These are phyloP conservation scores for Colletotrichum brevisporum DNA, from an alignment of 2,329 filamentous ascomycete species.

Conservation along the genomic window DNA sequence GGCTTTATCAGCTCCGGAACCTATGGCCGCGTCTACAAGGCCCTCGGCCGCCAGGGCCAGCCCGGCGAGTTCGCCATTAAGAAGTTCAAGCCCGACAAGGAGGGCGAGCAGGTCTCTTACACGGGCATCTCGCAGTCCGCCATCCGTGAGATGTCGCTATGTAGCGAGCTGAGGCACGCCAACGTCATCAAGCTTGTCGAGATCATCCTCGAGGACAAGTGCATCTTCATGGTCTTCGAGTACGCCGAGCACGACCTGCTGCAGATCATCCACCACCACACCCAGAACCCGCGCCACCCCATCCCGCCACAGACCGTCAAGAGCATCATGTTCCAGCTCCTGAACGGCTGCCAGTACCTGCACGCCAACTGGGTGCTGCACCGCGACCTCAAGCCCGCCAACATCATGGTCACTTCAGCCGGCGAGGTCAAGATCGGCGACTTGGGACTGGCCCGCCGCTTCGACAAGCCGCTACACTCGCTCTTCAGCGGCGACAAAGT, in stretches of 20 bases:
- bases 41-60: slow-evolving; percentile 80
- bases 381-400: slow-evolving; percentile 96
- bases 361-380: slow-evolving; percentile 98
- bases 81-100: slow-evolving; percentile 99
- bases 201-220: slow-evolving; percentile 98
- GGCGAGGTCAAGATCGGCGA: slow-evolving; percentile 97
- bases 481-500: slow-evolving; percentile 97
- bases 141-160: slow-evolving; percentile 96
- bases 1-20: slow-evolving; percentile 99
- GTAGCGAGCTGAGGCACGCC: slow-evolving; percentile 88
- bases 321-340: slow-evolving; percentile 94
- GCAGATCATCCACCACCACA: slow-evolving; percentile 98
- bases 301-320: slow-evolving; percentile 92
- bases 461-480: slow-evolving; percentile 92
- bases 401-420: slow-evolving; percentile 95
- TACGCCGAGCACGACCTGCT: slow-evolving; percentile 98
- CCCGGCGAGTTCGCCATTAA: slow-evolving; percentile 96
- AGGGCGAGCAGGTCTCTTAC: slow-evolving; percentile 94
- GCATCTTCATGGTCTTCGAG: slow-evolving; percentile 99
- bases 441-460: slow-evolving; percentile 89
- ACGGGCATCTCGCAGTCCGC: slow-evolving; percentile 98
- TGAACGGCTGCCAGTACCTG: slow-evolving; percentile 94
- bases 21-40: slow-evolving; percentile 98
- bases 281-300: slow-evolving; percentile 86
- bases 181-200: slow-evolving; percentile 94